These are phyloP conservation scores for Penicillium chermesinum DNA, from an alignment of 495 filamentous ascomycete genomes.

Conservation along the genomic window DNA sequence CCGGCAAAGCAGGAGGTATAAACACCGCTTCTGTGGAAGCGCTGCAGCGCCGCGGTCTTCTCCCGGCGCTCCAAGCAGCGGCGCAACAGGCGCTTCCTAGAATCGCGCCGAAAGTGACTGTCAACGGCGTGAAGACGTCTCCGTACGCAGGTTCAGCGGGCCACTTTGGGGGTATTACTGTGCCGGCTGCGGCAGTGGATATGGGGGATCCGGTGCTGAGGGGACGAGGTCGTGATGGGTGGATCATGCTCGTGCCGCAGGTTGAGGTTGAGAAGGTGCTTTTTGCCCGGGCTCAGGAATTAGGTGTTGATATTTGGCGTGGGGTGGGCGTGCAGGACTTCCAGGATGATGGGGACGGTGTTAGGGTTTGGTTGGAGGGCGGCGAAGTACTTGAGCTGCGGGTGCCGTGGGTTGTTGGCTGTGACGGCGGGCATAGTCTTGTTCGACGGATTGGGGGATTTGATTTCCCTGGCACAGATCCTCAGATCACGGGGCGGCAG, in stretches of 20 bases:
- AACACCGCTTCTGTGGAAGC: slow-evolving; percentile 25
- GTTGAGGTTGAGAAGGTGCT: slow-evolving; percentile 18
- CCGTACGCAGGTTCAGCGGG: slow-evolving; percentile 18
- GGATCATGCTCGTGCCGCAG: slow-evolving; percentile 23
- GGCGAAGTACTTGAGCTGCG: not conserved
- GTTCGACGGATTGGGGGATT: slow-evolving; percentile 17
- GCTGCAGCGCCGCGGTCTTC: slow-evolving; percentile 29
- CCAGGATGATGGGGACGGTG: not conserved
- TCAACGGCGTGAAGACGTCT: not conserved
- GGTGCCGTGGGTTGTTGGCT: slow-evolving; percentile 16
- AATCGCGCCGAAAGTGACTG: not conserved
- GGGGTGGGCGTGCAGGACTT: slow-evolving; percentile 10
- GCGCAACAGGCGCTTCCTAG: not conserved
- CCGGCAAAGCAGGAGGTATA: slow-evolving; percentile 20
- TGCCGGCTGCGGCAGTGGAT: slow-evolving; percentile 25
- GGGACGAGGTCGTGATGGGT: not conserved
- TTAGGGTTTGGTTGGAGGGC: slow-evolving; percentile 4
- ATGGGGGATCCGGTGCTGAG: not conserved
- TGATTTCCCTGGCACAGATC: slow-evolving; percentile 17
- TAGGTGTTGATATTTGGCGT: slow-evolving; percentile 25
- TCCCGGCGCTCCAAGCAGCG: slow-evolving; percentile 14
- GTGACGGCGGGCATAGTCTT: slow-evolving; percentile 20
- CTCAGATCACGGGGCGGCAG: slow-evolving; percentile 18
- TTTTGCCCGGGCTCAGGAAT: slow-evolving; percentile 14
- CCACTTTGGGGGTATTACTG: slow-evolving; percentile 26